These are phyloP conservation scores for Aspergillus bertholletiae DNA, from an alignment of 495 filamentous ascomycete genomes.

Conservation along the genomic window DNA sequence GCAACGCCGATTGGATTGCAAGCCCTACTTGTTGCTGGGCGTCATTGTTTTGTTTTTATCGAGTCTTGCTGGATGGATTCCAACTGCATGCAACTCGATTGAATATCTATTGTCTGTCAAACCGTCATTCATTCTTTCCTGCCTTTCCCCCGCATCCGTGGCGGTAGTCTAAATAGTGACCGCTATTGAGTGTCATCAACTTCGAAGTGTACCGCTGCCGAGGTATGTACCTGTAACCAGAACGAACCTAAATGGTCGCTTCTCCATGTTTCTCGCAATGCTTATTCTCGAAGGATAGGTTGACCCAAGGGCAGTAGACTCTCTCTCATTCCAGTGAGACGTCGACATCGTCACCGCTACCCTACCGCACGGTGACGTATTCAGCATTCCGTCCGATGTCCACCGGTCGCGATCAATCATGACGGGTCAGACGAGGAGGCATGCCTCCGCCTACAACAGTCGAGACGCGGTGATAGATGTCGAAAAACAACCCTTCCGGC, in stretches of 20 bases:
- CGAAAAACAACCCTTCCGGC: slow-evolving; percentile 34
- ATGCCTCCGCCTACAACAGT: slow-evolving; percentile 27
- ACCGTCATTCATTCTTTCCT: not conserved
- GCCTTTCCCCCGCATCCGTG: not conserved
- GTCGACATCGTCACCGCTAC: slow-evolving; percentile 5
- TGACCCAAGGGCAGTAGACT: too few species aligned
- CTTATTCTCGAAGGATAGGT: too few species aligned
- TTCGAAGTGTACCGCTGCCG: too few species aligned
- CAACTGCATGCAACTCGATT: not conserved
- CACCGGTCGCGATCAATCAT: slow-evolving; percentile 21
- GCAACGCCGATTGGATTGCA: slow-evolving; percentile 13
- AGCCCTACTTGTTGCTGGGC: slow-evolving; percentile 2
- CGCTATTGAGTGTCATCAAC: too few species aligned
- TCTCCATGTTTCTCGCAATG: too few species aligned
- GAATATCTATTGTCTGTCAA: not conserved
- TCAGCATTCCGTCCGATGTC: slow-evolving; percentile 2
- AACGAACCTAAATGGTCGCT: too few species aligned
- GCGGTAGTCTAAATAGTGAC: not conserved
- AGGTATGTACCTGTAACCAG: too few species aligned
- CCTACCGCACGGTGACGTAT: not conserved
- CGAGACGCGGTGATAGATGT: slow-evolving; percentile 26
- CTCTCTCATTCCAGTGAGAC: too few species aligned
- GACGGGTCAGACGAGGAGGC: slow-evolving; percentile 35
- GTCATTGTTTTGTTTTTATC: slow-evolving; percentile 3
- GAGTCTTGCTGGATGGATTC: too few species aligned